phyloP scores from a whole-genome alignment of 768 basidiomycete species.

The Fistulinella prunicolor region DNA sequence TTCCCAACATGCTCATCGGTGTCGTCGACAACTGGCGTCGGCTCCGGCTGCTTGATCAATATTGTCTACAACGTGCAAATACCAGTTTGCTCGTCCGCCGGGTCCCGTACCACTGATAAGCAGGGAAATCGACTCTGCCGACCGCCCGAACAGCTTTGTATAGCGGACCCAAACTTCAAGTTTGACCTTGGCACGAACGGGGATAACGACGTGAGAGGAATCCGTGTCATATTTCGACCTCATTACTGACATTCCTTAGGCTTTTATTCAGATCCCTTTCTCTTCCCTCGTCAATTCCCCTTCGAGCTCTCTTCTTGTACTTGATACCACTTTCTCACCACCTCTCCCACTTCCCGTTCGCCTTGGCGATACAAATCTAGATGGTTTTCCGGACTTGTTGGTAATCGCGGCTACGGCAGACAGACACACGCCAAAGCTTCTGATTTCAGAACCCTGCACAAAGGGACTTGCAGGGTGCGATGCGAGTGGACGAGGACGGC shows the following conservation, averaged over 20 bases:
- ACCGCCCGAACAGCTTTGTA: slow-evolving; percentile 76
- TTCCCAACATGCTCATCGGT: slow-evolving; percentile 80
- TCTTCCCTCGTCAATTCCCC: slow-evolving; percentile 52
- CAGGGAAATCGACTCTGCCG: slow-evolving; percentile 63
- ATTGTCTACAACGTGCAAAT: slow-evolving; percentile 93
- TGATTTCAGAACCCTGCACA: slow-evolving; percentile 62
- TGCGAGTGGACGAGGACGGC: slow-evolving; percentile 44
- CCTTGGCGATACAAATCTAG: slow-evolving; percentile 87
- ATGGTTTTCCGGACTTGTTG: slow-evolving; percentile 91
- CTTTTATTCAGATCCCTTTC: slow-evolving; percentile 65
- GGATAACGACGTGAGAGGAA: slow-evolving; percentile 48
- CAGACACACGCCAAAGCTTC: slow-evolving; percentile 54
- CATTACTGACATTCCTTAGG: slow-evolving; percentile 37
- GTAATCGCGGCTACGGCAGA: slow-evolving; percentile 46
- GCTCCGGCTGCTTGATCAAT: slow-evolving; percentile 77
- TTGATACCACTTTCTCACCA: slow-evolving; percentile 64
- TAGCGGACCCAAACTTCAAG: slow-evolving; percentile 72
- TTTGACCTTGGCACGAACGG: slow-evolving; percentile 60
- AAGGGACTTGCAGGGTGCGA: slow-evolving; percentile 57
- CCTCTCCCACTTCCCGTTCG: slow-evolving; percentile 73
- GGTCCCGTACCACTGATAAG: slow-evolving; percentile 43
- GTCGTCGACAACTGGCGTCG: slow-evolving; percentile 66
- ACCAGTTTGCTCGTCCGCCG: slow-evolving; percentile 65
- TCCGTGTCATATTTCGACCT: background rate
- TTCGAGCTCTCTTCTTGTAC: slow-evolving; percentile 58